Evolutionary conservation across 208 protist genomes (phyloP).

Genomic region (Leishmania gerbilli): DNA sequence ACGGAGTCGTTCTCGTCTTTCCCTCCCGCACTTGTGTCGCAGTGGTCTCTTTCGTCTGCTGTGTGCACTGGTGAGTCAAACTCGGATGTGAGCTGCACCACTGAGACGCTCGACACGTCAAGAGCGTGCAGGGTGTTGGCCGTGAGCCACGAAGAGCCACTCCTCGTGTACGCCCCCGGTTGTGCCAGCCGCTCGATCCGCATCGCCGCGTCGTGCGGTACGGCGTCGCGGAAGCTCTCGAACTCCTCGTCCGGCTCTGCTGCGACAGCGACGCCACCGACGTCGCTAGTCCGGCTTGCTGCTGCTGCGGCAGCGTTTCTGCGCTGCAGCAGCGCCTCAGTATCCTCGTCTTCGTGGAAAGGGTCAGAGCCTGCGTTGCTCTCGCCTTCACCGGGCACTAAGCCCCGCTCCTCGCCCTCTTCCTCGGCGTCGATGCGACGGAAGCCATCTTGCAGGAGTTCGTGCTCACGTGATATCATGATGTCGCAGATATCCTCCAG

Average conservation of each 20-base stretch:
- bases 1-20: conserved; percentile 17
- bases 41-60: background rate
- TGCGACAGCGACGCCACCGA: conserved; percentile 18
- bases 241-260: conserved; percentile 35
- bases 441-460: conserved; percentile 43
- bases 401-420: conserved; percentile 32
- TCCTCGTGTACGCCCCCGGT: conserved; percentile 9
- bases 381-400: conserved; percentile 12
- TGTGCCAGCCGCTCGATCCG: conserved; percentile 31
- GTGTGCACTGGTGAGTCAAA: background rate
- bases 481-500: conserved; percentile 47
- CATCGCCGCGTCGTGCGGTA: conserved; percentile 8
- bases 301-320: background rate
- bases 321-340: conserved; percentile 8
- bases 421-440: conserved; percentile 43
- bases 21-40: background rate
- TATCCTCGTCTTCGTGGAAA: conserved; percentile 38
- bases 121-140: background rate
- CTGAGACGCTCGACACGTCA: background rate
- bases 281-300: background rate
- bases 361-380: conserved; percentile 13
- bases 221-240: conserved; percentile 40
- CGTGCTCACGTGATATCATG: conserved; percentile 47
- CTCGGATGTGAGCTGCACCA: background rate
- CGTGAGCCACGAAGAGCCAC: background rate